A percentile compares a stretch with the other conserved stretches of the same genome.
These are phyloP conservation scores for Termitomyces sp. DNA, from an alignment of 768 basidiomycete species.

Conservation along the genomic window DNA sequence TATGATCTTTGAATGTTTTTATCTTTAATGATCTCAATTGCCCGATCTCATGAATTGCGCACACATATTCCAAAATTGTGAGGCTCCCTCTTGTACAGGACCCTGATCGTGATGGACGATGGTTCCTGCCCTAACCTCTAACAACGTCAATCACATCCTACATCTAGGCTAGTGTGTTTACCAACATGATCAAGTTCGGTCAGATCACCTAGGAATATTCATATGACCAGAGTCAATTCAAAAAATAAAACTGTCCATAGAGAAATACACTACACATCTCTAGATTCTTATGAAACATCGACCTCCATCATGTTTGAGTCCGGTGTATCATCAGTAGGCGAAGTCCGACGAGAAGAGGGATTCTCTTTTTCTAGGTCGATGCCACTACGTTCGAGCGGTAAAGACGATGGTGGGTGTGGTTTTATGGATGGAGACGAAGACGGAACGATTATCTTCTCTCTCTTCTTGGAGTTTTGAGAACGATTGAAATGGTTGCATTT, in stretches of 20 bases:
- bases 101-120: too few relatives aligned
- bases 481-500: slow-evolving; percentile 84
- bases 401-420: slow-evolving; percentile 1
- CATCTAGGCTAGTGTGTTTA: not conserved
- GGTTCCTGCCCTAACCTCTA: not conserved
- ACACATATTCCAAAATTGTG: too few relatives aligned
- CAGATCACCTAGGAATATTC: not conserved
- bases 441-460: slow-evolving; percentile 14
- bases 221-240: not conserved
- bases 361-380: not conserved
- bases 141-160: not conserved
- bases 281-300: slow-evolving; percentile 15
- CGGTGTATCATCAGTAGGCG: slow-evolving; percentile 14
- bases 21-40: too few relatives aligned
- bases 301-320: slow-evolving; percentile 27
- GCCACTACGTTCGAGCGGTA: slow-evolving; percentile 5
- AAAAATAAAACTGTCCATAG: not conserved
- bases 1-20: too few relatives aligned
- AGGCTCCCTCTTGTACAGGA: too few relatives aligned
- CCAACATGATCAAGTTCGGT: not conserved
- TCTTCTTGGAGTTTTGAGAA: slow-evolving; percentile 32
- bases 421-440: slow-evolving; percentile 12
- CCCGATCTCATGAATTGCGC: too few relatives aligned
- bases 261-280: slow-evolving; percentile 1
- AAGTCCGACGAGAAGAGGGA: slow-evolving; percentile 11